phyloP scores from a whole-genome alignment of 106 monocot genomes.

The Iris macrosiphon region DNA sequence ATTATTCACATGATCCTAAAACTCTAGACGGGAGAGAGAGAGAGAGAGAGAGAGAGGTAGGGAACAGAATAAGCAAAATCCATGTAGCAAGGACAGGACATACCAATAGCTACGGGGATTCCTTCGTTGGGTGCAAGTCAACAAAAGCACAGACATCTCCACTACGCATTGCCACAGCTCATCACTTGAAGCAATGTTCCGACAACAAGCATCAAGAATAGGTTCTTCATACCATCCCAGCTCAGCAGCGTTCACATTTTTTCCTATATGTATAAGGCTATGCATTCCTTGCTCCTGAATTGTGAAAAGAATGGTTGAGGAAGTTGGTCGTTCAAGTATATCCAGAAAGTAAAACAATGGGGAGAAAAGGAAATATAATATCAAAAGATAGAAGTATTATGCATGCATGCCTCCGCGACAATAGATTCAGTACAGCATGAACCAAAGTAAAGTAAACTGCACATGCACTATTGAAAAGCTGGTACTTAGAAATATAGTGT shows the following conservation, averaged over 20 bases:
- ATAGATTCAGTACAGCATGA: too few relatives aligned
- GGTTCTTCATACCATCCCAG: constrained; percentile 87
- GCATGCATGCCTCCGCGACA: background rate
- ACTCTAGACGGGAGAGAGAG: too few relatives aligned
- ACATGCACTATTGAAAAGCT: too few relatives aligned
- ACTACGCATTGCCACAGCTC: constrained; percentile 68
- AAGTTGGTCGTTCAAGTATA: background rate
- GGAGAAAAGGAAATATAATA: background rate
- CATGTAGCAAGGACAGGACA: background rate
- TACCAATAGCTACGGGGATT: constrained; percentile 96
- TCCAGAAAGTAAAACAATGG: background rate
- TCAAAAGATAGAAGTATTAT: background rate
- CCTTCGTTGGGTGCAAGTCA: constrained; percentile 45
- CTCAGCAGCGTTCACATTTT: constrained; percentile 72
- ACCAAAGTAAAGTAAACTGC: too few relatives aligned
- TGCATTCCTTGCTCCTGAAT: constrained; percentile 83
- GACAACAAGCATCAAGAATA: constrained; percentile 79
- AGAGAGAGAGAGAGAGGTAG: too few relatives aligned
- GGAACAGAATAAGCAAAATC: background rate
- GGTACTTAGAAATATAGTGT: too few relatives aligned
- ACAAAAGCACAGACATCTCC: constrained; percentile 78
- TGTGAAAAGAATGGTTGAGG: background rate
- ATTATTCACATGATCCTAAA: too few relatives aligned
- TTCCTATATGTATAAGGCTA: constrained; percentile 68
- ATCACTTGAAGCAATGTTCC: constrained; percentile 78